Evolutionary conservation across 345 rosid species (phyloP), one percentile per base, ranked within the genome.

Genomic region (Citrus reticulata): DNA sequence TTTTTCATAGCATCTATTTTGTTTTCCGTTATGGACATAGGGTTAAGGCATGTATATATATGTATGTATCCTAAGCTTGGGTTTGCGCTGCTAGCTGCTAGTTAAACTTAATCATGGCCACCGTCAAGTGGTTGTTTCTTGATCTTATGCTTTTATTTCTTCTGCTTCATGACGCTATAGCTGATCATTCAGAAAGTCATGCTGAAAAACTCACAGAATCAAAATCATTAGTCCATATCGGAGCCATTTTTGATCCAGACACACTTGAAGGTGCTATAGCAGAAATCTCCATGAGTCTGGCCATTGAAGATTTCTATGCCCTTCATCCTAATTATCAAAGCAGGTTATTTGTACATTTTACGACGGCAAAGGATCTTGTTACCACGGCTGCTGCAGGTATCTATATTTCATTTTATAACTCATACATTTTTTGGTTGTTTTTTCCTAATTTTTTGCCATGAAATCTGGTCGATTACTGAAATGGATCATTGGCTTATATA

Each of bases 281-380:
- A 14, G 73, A 68, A 7, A 64, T 54, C n/a, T 80, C 70, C 75
- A 68, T 80, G 6, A 22, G 37, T 25, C 51, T 80, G 75, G 82
- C 82, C 39, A 30, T 80, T 74, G 69, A 57, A 0, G 78, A 80
- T 34, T 80, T 80, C 75, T 80, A 80, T 61, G 40, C 39, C 40
- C 6, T 65, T 20, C 42, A 68, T 59, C 32, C 82, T 1, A 30
- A 68, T 25, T 68, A 40, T 62, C 72, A 22, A 19, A 68, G 79
- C 0, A 68, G 70, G 61, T 32, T 80, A 17, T 11, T 0, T 60
- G 39, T 49, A 0, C 57, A 68, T 70, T 9, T 14, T 14, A 27
- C 14, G 62, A 9, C 9, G 34, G 49, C 75, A 0, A 54, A 32
- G 30, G 74, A 79, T 73, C 74, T 27, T 46, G 37, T 66, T 46